phyloP scores from a whole-genome alignment of 2,329 filamentous ascomycete species.

The Leptographium galeiforme region DNA sequence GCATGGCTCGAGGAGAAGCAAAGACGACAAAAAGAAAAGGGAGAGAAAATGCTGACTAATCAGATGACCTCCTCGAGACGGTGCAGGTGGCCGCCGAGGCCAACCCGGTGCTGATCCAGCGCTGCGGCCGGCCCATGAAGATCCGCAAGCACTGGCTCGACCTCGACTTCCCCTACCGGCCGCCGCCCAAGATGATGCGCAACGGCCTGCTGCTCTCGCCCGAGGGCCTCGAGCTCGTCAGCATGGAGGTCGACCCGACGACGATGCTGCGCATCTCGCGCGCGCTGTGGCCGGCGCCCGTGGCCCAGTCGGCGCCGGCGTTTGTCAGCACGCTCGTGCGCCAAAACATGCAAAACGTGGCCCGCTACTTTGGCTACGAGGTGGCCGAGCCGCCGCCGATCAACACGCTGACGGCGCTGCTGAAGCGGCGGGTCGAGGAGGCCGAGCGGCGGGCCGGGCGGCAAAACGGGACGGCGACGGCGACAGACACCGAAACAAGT shows the following conservation, averaged over 20 bases:
- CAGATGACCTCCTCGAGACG: slow-evolving; percentile 31
- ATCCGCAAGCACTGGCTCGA: slow-evolving; percentile 45
- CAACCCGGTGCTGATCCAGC: slow-evolving; percentile 27
- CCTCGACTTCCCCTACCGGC: slow-evolving; percentile 42
- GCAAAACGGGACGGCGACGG: slow-evolving; percentile 2
- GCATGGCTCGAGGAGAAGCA: too few relatives aligned
- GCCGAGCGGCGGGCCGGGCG: slow-evolving; percentile 12
- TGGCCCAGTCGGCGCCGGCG: slow-evolving; percentile 36
- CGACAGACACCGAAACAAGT: neutral
- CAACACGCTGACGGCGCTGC: slow-evolving; percentile 16
- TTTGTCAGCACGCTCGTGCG: slow-evolving; percentile 34
- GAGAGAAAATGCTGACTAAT: too few relatives aligned
- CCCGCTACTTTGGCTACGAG: slow-evolving; percentile 31
- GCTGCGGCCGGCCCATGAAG: slow-evolving; percentile 33
- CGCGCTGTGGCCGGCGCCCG: slow-evolving; percentile 39
- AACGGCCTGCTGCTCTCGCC: slow-evolving; percentile 24
- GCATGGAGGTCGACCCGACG: slow-evolving; percentile 9
- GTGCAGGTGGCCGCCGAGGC: slow-evolving; percentile 27
- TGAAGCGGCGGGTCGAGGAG: slow-evolving; percentile 18
- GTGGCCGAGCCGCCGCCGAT: slow-evolving; percentile 5
- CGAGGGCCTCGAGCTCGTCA: slow-evolving; percentile 6
- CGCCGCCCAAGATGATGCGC: slow-evolving; percentile 45
- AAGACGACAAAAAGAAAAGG: too few relatives aligned
- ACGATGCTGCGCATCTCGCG: slow-evolving; percentile 26
- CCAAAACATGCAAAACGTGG: slow-evolving; percentile 29